phyloP scores from a whole-genome alignment of 2,329 filamentous ascomycete genomes.

The Botrytis galanthina region DNA sequence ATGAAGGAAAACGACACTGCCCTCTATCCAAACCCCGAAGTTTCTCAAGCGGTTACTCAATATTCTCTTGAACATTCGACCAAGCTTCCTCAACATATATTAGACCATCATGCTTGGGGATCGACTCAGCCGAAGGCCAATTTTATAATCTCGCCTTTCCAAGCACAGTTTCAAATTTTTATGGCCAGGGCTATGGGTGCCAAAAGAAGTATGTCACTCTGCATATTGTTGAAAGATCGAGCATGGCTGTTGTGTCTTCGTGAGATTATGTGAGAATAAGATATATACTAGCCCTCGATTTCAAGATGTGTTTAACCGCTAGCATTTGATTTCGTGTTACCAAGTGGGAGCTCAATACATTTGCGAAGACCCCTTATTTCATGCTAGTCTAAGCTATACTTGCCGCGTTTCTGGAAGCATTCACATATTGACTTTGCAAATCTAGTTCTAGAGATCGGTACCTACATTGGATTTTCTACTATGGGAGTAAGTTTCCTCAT shows the following conservation, averaged over 20 bases:
- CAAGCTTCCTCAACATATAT: conserved; percentile 44
- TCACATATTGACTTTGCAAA: neutral
- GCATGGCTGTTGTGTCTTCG: neutral
- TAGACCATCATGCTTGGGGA: conserved; percentile 43
- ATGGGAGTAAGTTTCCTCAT: conserved; percentile 19
- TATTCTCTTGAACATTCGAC: conserved; percentile 47
- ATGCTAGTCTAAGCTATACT: too few species aligned
- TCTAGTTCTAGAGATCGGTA: conserved; percentile 35
- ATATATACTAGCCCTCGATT: neutral
- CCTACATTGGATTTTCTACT: conserved; percentile 35
- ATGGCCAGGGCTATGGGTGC: conserved; percentile 30
- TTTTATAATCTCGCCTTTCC: conserved; percentile 34
- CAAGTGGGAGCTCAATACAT: neutral
- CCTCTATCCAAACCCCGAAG: conserved; percentile 45
- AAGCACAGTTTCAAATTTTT: conserved; percentile 31
- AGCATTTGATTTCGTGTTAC: neutral
- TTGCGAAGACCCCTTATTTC: too few species aligned
- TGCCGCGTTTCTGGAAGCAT: neutral
- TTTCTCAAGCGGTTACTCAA: conserved; percentile 43
- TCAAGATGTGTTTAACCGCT: neutral
- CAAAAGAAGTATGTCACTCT: conserved; percentile 28
- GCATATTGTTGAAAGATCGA: neutral
- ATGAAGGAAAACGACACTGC: conserved; percentile 37
- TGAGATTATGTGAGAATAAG: too few species aligned
- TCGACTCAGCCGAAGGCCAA: conserved; percentile 26